Evolutionary conservation across 306 rosid species (phyloP), one percentile per base, ranked within the genome.

Genomic region (Alnus rubra): DNA sequence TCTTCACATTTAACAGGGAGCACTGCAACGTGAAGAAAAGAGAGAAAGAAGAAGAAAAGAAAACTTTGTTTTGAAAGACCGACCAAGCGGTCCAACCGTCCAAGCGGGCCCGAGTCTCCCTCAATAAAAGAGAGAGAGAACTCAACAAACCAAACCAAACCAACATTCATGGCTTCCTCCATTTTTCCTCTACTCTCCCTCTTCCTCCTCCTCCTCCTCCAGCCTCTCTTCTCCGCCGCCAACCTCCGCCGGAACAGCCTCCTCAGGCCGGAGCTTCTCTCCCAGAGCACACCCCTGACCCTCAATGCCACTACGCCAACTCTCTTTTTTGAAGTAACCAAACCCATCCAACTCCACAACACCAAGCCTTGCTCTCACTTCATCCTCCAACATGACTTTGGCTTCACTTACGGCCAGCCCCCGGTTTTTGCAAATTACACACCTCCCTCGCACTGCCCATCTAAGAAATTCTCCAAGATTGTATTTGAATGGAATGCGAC

Each of bases 401-500:
- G 80, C 58, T 77, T 28, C 83, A 89, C 97, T 28, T 94, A 94
- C 19, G 92, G 92, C 0, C 80, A 74, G 5, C 81, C 97, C 12
- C 98, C 98, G 0, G 95, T 91, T 69, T 53, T 86, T 16, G 97
- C 87, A 0, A 44, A 80, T 28, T 95, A 91, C 80, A 80, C 73
- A 79, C 95, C 92, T 78, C 97, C 98, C 69, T 81, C 88, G 3
- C 70, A 91, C 31, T 94, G 90, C 78, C 74, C 87, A 14, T 87
- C 82, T 9, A 73, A 72, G 0, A 30, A 54, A 0, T 87, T 87
- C 83, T 88, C 97, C 48, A 92, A 83, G 62, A 82, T 92, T 12
- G 97, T 95, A 1, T 83, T 95, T 10, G 85, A 92, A 78, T 95
- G 98, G 98, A 87, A 78, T 12, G 88, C 98, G 14, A 88, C 94